Conservation (phyloP, 176 grass and related monocot genomes). For the Phoenix dactylifera region DNA sequence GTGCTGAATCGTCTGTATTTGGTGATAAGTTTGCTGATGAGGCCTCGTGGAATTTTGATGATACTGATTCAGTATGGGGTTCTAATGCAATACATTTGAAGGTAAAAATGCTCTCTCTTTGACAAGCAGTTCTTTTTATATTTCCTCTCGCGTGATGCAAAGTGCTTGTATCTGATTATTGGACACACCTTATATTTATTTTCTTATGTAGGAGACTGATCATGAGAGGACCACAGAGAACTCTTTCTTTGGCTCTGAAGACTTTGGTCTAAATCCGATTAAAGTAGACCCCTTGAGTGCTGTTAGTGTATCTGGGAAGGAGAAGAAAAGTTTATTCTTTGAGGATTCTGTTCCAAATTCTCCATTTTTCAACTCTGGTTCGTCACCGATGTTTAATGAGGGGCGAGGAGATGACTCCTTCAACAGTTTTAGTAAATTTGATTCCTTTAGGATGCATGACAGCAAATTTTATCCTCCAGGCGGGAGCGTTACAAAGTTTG, state of each 20-base stretch:
- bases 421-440: slow-evolving; percentile 63
- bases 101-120: slow-evolving; percentile 1
- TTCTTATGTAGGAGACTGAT: slow-evolving; percentile 44
- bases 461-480: slow-evolving; percentile 53
- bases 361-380: slow-evolving; percentile 67
- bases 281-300: slow-evolving; percentile 48
- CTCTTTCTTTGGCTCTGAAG: slow-evolving; percentile 74
- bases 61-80: slow-evolving; percentile 94
- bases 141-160: background rate
- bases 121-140: too few relatives aligned
- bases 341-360: slow-evolving; percentile 95
- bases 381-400: slow-evolving; percentile 61
- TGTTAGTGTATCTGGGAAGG: slow-evolving; percentile 41
- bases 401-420: slow-evolving; percentile 42
- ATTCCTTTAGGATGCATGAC: slow-evolving; percentile 85
- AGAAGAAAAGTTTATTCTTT: slow-evolving; percentile 78
- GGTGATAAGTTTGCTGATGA: slow-evolving; percentile 84
- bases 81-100: slow-evolving; percentile 48
- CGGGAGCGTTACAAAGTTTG: slow-evolving; percentile 61
- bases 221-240: slow-evolving; percentile 33
- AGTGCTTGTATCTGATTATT: slow-evolving; percentile 5
- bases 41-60: slow-evolving; percentile 86
- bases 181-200: slow-evolving; percentile 9
- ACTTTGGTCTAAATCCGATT: slow-evolving; percentile 43
- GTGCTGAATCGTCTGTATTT: slow-evolving; percentile 71